These are phyloP conservation scores for Colletotrichum euphorbiae DNA, from an alignment of 2,329 filamentous ascomycete genomes.

Conservation along the genomic window DNA sequence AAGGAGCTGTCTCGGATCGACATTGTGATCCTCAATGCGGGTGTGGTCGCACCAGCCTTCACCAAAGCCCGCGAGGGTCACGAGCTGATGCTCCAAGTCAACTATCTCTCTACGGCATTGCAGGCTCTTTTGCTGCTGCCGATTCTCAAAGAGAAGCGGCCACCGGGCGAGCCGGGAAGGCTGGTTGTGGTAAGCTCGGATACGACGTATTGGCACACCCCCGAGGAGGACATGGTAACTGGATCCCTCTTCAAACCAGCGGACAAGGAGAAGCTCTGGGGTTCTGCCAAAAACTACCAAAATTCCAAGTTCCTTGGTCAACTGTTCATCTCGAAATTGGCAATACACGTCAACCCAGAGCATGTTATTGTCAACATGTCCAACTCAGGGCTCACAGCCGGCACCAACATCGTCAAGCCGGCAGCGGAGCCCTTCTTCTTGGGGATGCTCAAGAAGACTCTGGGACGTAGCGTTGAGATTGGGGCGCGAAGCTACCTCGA, in stretches of 20 bases:
- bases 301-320: conserved; percentile 49
- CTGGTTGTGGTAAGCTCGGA: conserved; percentile 50
- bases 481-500: conserved; percentile 61
- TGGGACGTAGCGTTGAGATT: conserved; percentile 48
- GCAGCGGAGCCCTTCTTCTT: conserved; percentile 40
- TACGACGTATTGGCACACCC: conserved; percentile 41
- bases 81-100: conserved; percentile 45
- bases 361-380: conserved; percentile 60
- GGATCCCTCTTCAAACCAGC: conserved; percentile 45
- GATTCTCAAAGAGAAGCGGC: conserved; percentile 40
- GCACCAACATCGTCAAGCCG: conserved; percentile 54
- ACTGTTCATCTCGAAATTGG: conserved; percentile 52
- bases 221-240: conserved; percentile 41
- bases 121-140: conserved; percentile 42
- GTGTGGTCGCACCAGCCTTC: conserved; percentile 21
- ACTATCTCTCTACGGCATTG: conserved; percentile 45
- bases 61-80: conserved; percentile 40
- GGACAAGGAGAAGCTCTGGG: conserved; percentile 46
- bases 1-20: conserved; percentile 31
- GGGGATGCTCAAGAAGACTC: conserved; percentile 41
- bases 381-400: conserved; percentile 58
- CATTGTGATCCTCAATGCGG: conserved; percentile 41
- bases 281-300: conserved; percentile 43
- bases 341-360: conserved; percentile 51
- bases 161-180: conserved; percentile 41